Percentiles rank a stretch among this genome's conserved stretches.
These are phyloP conservation scores for Dictyostelium capitatum DNA, from an alignment of 78 protist genomes.

Conservation along the genomic window DNA sequence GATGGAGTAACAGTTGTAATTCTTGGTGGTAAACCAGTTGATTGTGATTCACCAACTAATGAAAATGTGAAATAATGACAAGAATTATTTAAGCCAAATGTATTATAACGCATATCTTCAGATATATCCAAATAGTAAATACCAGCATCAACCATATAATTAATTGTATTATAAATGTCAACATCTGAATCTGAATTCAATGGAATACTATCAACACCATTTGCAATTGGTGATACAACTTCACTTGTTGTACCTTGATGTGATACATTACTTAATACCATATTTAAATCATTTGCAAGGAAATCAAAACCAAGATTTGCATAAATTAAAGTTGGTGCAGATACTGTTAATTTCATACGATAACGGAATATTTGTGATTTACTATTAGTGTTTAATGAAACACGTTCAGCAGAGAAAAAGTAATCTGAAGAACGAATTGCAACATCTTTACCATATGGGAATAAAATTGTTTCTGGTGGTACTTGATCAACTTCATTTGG, in stretches of 20 bases:
- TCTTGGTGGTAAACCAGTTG: slow-evolving; percentile 4
- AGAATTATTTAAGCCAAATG: neutral
- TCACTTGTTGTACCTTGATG: neutral
- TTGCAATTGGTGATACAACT: neutral
- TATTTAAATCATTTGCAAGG: slow-evolving; percentile 47
- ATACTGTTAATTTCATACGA: slow-evolving; percentile 27
- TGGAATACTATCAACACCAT: slow-evolving; percentile 29
- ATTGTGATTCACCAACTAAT: neutral
- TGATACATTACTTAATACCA: neutral
- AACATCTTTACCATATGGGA: slow-evolving; percentile 33
- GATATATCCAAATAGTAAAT: slow-evolving; percentile 40
- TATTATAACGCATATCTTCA: slow-evolving; percentile 14
- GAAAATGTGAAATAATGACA: slow-evolving; percentile 57
- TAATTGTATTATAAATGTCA: slow-evolving; percentile 27
- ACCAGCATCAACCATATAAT: slow-evolving; percentile 2
- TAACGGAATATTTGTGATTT: slow-evolving; percentile 4
- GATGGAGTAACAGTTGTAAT: slow-evolving; percentile 17
- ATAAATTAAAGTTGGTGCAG: neutral
- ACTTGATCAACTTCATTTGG: slow-evolving; percentile 65
- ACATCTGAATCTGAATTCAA: neutral
- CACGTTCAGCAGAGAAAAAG: slow-evolving; percentile 17
- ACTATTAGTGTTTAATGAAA: neutral
- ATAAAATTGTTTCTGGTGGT: slow-evolving; percentile 16
- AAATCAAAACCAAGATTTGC: slow-evolving; percentile 47
- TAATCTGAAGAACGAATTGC: neutral